phyloP scores from a whole-genome alignment of 805 yeast genomes.

The Candida ulmi region DNA sequence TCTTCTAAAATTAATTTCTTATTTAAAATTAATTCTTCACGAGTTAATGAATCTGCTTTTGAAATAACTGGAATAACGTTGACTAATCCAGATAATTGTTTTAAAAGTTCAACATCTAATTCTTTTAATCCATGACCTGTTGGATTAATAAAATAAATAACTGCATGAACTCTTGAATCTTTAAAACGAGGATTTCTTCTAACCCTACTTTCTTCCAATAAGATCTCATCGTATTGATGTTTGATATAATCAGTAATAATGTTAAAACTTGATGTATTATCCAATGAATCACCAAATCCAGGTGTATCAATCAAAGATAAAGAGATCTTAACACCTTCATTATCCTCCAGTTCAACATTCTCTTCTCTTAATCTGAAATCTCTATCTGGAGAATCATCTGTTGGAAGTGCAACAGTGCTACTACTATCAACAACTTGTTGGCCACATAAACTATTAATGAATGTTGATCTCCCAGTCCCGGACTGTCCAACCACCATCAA shows the following conservation, averaged over 20 bases:
- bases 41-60: slow-evolving; percentile 81
- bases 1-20: slow-evolving; percentile 75
- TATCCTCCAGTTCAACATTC: slow-evolving; percentile 78
- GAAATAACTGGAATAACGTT: slow-evolving; percentile 83
- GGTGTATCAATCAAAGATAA: slow-evolving; percentile 78
- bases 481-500: slow-evolving; percentile 82
- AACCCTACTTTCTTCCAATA: slow-evolving; percentile 74
- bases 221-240: slow-evolving; percentile 78
- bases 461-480: slow-evolving; percentile 88
- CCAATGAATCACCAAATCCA: slow-evolving; percentile 72
- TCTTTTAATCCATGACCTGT: slow-evolving; percentile 80
- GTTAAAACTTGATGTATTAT: slow-evolving; percentile 62
- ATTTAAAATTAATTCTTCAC: slow-evolving; percentile 68
- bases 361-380: slow-evolving; percentile 69
- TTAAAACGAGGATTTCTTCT: slow-evolving; percentile 82
- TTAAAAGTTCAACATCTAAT: slow-evolving; percentile 74
- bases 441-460: slow-evolving; percentile 86
- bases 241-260: slow-evolving; percentile 71
- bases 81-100: slow-evolving; percentile 69
- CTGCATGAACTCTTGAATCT: slow-evolving; percentile 76
- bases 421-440: slow-evolving; percentile 77
- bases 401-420: slow-evolving; percentile 48
- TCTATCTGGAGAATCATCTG: slow-evolving; percentile 44
- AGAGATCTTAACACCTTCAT: slow-evolving; percentile 78
- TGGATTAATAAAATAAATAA: slow-evolving; percentile 73